phyloP scores from a whole-genome alignment of 2,329 filamentous ascomycete genomes.

The Clonostachys sp. region DNA sequence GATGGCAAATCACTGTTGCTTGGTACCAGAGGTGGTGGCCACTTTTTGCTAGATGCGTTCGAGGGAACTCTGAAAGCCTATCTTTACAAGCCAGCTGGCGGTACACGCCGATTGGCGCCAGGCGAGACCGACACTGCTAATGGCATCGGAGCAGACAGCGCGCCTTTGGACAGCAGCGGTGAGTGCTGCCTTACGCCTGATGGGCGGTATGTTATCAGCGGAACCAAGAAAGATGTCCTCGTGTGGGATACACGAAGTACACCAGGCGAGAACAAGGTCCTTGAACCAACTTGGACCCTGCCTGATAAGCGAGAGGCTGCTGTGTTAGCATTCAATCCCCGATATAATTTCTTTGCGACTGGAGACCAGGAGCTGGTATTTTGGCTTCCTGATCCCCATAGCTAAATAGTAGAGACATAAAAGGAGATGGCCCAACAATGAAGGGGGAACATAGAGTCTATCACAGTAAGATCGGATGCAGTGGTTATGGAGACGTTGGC shows the following conservation, averaged over 20 bases:
- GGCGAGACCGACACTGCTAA: slow-evolving; percentile 38
- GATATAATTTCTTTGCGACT: slow-evolving; percentile 86
- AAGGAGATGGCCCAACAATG: too few relatives aligned
- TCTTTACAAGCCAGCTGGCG: slow-evolving; percentile 52
- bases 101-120: slow-evolving; percentile 42
- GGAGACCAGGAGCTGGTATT: slow-evolving; percentile 81
- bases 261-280: slow-evolving; percentile 47
- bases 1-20: slow-evolving; percentile 86
- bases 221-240: slow-evolving; percentile 67
- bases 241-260: slow-evolving; percentile 75
- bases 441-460: too few relatives aligned
- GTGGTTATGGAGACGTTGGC: too few relatives aligned
- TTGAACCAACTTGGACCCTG: slow-evolving; percentile 60
- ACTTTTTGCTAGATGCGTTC: slow-evolving; percentile 93
- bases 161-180: slow-evolving; percentile 52
- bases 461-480: too few relatives aligned
- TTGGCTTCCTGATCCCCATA: slow-evolving; percentile 68
- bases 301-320: slow-evolving; percentile 66
- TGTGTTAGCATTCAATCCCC: slow-evolving; percentile 81
- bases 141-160: slow-evolving; percentile 23
- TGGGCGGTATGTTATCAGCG: slow-evolving; percentile 82
- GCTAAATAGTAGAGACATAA: slow-evolving; percentile 17
- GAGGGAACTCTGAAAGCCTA: slow-evolving; percentile 75
- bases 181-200: slow-evolving; percentile 90
- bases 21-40: slow-evolving; percentile 77